Evolutionary conservation across 768 basidiomycete genomes (phyloP).

Genomic region (Tubosaeta brunneosetosa): DNA sequence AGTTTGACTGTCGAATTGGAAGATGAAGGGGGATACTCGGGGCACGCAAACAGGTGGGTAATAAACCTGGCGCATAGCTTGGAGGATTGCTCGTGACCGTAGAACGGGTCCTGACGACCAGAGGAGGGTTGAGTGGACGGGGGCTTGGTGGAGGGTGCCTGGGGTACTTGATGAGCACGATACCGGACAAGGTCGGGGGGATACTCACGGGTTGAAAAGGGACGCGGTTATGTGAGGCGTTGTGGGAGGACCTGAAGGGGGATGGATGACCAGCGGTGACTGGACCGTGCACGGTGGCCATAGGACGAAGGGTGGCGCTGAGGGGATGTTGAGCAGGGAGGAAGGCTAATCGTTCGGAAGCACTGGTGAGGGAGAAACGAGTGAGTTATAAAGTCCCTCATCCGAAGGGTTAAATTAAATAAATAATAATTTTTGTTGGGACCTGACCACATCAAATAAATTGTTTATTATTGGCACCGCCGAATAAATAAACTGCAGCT

Average conservation of each 20-base stretch:
- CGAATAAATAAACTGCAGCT: slow-evolving; percentile 16
- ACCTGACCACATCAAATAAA: slow-evolving; percentile 22
- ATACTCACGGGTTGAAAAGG: slow-evolving; percentile 26
- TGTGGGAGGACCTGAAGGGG: slow-evolving; percentile 25
- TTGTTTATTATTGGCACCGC: slow-evolving; percentile 29
- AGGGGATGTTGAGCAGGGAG: background rate
- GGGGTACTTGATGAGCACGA: background rate
- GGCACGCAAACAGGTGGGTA: slow-evolving; percentile 80
- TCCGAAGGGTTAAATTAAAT: background rate
- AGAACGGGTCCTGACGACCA: slow-evolving; percentile 25
- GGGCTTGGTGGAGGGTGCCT: slow-evolving; percentile 28
- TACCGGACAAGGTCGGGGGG: background rate
- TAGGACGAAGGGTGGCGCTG: slow-evolving; percentile 21
- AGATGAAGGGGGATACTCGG: slow-evolving; percentile 61
- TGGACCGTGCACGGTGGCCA: slow-evolving; percentile 33
- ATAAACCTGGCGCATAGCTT: slow-evolving; percentile 75
- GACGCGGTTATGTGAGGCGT: slow-evolving; percentile 25
- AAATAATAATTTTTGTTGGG: slow-evolving; percentile 17
- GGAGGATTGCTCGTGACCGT: slow-evolving; percentile 70
- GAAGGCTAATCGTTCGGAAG: slow-evolving; percentile 17
- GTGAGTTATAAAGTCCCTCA: slow-evolving; percentile 20
- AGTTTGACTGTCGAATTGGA: slow-evolving; percentile 34
- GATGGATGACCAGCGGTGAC: slow-evolving; percentile 25
- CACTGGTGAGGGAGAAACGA: slow-evolving; percentile 6
- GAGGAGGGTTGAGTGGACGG: slow-evolving; percentile 28